phyloP scores from a whole-genome alignment of 176 grass and related monocot genomes.

The Eremochloa ophiuroides region DNA sequence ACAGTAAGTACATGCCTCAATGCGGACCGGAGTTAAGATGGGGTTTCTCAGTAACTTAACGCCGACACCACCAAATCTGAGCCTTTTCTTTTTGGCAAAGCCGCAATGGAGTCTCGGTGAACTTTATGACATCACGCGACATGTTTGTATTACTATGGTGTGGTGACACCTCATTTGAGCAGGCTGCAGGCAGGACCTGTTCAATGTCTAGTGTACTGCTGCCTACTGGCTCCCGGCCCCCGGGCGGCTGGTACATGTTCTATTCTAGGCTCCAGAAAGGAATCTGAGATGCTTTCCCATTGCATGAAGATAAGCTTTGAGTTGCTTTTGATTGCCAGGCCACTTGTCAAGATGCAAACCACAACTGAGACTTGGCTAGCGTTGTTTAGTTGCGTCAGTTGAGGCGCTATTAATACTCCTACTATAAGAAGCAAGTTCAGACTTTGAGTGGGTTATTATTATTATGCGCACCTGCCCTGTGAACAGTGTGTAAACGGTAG shows the following conservation, averaged over 20 bases:
- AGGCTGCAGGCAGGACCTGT: not conserved
- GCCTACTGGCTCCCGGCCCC: not conserved
- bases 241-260: not conserved
- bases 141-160: no score
- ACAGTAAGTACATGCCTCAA: not conserved
- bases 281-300: slow-evolving; percentile 2
- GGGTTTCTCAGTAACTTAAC: not conserved
- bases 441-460: not conserved
- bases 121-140: slow-evolving; percentile 10
- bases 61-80: slow-evolving; percentile 22
- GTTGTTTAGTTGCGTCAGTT: not conserved
- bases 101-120: no score
- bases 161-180: not conserved
- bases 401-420: not conserved
- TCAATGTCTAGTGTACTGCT: not conserved
- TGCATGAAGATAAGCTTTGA: not conserved
- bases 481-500: not conserved
- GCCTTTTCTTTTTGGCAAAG: not conserved
- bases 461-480: not conserved
- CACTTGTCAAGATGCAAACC: not conserved
- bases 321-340: not conserved
- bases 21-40: not conserved
- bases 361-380: slow-evolving; percentile 6
- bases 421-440: not conserved
- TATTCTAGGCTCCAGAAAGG: not conserved